Percentiles rank a stretch among this genome's conserved stretches.
Evolutionary conservation across 2,329 filamentous ascomycete genomes (phyloP).

Genomic region (Diplodia scrobiculata): DNA sequence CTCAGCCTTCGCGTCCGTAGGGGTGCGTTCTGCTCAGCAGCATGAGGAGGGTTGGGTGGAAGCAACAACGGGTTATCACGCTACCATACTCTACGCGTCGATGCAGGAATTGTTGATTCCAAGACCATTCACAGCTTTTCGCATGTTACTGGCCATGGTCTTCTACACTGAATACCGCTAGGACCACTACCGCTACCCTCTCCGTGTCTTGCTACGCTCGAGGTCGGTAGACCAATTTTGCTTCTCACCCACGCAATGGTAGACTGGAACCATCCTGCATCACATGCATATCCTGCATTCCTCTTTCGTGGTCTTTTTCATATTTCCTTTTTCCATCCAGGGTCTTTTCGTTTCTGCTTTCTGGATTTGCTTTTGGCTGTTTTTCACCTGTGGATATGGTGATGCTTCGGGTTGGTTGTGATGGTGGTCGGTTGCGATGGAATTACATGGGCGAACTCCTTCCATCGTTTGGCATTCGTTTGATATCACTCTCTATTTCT

Average conservation of each 20-base stretch:
- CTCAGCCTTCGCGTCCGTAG: not conserved
- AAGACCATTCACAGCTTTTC: slow-evolving; percentile 3
- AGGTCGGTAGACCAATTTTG: not conserved
- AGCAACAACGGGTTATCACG: slow-evolving; percentile 1
- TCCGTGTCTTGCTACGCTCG: not conserved
- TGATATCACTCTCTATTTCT: slow-evolving; percentile 24
- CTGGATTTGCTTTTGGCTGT: slow-evolving; percentile 4
- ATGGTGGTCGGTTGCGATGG: slow-evolving; percentile 9
- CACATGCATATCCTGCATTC: slow-evolving; percentile 26
- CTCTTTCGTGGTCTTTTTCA: not conserved
- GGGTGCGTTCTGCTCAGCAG: not conserved
- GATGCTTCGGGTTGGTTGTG: slow-evolving; percentile 18
- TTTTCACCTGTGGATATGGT: slow-evolving; percentile 20
- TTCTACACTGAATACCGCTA: not conserved
- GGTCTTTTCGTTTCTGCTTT: not conserved
- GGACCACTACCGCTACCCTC: not conserved
- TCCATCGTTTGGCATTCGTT: slow-evolving; percentile 23
- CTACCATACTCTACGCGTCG: not conserved
- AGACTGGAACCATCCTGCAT: slow-evolving; percentile 15
- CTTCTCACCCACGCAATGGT: slow-evolving; percentile 10
- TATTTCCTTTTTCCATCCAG: slow-evolving; percentile 4
- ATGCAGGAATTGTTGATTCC: slow-evolving; percentile 1
- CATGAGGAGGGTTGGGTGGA: not conserved
- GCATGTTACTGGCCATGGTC: not conserved
- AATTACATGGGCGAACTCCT: slow-evolving; percentile 25